Evolutionary conservation across 2,329 filamentous ascomycete genomes (phyloP), one percentile per base, ranked within the genome.

Genomic region (Pseudopyricularia cyperi): DNA sequence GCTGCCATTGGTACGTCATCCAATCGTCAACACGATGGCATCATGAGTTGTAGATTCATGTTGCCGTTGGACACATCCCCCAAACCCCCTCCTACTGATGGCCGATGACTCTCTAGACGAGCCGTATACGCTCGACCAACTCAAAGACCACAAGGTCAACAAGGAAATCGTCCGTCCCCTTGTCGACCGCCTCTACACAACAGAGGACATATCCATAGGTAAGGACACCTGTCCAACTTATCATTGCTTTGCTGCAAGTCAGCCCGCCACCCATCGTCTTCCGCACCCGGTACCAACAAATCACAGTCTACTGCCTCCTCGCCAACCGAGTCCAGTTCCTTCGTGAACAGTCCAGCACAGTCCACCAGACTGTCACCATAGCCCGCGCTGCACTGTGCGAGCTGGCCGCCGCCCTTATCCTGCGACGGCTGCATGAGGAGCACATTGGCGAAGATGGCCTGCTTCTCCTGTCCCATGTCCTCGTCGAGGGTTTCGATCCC

Each of bases 241-340:
- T 14, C 8, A 2, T 8, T 33, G 7, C n/a, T 9, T 19, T 34
- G 11, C 30, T 24, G 11, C 3, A 14, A n/a, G n/a, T 17, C 19
- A 17, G 11, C 15, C n/a, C 35, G n/a, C 7, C 35, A 7, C 19
- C n/a, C n/a, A 11, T 7, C 15, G 9, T 19, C 30, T 48, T 6
- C 11, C 9, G 9, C n/a, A 19, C 11, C 49, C n/a, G 33, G 26
- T 52, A 30, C 52, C 37, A n/a, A 7, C n/a, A 8, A 9, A 2
- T 1, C 5, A 9, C n/a, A 79, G 81, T 87, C 0, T 87, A 86
- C 61, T 87, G 83, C 62, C 69, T 88, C 22, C 71, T 88, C 26
- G 82, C 85, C 53, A 87, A 88, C 58, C 74, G 82, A 14, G 75
- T 82, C 52, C 80, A 86, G 55, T 87, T 87, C 60, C 70, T 85